Evolutionary conservation across 495 filamentous ascomycete genomes (phyloP).

Genomic region (Hypomontagnella monticulosa): DNA sequence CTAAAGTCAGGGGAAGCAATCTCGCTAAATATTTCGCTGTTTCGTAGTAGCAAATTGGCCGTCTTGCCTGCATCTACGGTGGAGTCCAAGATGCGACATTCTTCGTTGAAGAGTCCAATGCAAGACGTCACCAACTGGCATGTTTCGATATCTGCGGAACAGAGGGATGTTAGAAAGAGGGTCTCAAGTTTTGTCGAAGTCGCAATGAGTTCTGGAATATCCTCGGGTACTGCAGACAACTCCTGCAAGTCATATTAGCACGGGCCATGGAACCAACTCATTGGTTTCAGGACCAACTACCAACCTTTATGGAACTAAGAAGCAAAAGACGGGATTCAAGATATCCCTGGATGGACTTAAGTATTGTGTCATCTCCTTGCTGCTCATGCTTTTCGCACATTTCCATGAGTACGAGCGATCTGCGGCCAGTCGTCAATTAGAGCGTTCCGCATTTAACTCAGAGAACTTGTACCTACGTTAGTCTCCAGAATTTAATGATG

Average conservation of each 20-base stretch:
- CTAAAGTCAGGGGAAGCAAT: conserved; percentile 69
- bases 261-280: not conserved
- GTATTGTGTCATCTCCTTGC: conserved; percentile 51
- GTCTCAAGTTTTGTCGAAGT: conserved; percentile 65
- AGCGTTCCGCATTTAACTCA: conserved; percentile 1
- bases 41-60: conserved; percentile 64
- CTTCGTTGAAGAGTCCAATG: conserved; percentile 69
- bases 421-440: conserved; percentile 41
- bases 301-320: conserved; percentile 58
- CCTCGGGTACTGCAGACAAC: conserved; percentile 56
- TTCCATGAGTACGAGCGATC: conserved; percentile 59
- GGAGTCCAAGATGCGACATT: conserved; percentile 64
- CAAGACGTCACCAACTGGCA: conserved; percentile 69
- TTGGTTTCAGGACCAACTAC: conserved; percentile 42
- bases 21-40: conserved; percentile 67
- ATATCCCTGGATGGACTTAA: conserved; percentile 62
- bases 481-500: conserved; percentile 60
- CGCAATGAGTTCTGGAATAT: conserved; percentile 59
- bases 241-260: conserved; percentile 50
- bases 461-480: conserved; percentile 56
- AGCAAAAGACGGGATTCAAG: conserved; percentile 60
- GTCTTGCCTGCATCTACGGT: conserved; percentile 56
- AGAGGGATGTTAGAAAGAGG: conserved; percentile 67
- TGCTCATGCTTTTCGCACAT: conserved; percentile 59
- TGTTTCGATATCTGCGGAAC: conserved; percentile 68